phyloP scores from a whole-genome alignment of 371 early-diverging fungal genomes.

The Rhizopus sp. region DNA sequence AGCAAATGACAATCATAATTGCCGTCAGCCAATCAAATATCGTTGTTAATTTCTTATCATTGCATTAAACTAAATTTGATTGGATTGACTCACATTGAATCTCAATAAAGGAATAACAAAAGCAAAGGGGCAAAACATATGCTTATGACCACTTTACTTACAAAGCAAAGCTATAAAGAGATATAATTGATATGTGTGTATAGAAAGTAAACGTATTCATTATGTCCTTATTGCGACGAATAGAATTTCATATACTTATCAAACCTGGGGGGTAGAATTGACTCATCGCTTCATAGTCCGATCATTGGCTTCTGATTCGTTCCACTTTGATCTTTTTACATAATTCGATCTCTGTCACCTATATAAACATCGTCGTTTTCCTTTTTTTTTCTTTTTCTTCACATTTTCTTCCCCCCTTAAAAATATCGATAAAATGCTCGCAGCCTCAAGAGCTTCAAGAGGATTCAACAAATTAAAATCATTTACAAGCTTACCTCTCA shows the following conservation, averaged over 20 bases:
- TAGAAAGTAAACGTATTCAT: too few species aligned
- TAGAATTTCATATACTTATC: background rate
- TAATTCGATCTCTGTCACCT: slow-evolving; percentile 9
- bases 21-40: slow-evolving; percentile 24
- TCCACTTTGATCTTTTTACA: slow-evolving; percentile 7
- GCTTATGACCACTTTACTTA: slow-evolving; percentile 6
- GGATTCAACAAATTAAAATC: slow-evolving; percentile 9
- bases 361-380: slow-evolving; percentile 6
- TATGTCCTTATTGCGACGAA: too few species aligned
- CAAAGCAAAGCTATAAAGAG: too few species aligned
- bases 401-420: slow-evolving; percentile 4
- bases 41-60: slow-evolving; percentile 9
- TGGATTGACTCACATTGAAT: slow-evolving; percentile 29
- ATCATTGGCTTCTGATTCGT: slow-evolving; percentile 14
- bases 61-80: slow-evolving; percentile 22
- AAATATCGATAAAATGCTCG: slow-evolving; percentile 13
- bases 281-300: slow-evolving; percentile 5
- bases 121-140: background rate
- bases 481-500: slow-evolving; percentile 3
- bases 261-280: background rate
- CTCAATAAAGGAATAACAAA: slow-evolving; percentile 7
- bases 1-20: slow-evolving; percentile 29
- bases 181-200: too few species aligned
- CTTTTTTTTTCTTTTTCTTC: slow-evolving; percentile 11
- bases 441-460: slow-evolving; percentile 19